Evolutionary conservation across 306 rosid genomes (phyloP).

Genomic region (Sicyos edulis): DNA sequence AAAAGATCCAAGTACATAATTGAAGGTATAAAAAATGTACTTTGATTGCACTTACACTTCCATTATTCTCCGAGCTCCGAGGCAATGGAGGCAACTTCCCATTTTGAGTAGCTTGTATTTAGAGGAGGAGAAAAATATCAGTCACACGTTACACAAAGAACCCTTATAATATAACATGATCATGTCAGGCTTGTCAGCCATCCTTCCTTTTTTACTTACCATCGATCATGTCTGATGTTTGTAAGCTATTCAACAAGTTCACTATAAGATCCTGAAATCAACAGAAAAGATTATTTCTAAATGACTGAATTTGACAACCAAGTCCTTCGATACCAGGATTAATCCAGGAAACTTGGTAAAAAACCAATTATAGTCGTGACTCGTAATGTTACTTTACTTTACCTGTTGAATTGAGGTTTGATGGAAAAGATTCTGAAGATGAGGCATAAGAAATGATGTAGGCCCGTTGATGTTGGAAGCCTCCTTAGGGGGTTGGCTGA

Average conservation of each 20-base stretch:
- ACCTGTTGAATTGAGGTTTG: slow-evolving; percentile 96
- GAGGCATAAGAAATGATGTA: slow-evolving; percentile 67
- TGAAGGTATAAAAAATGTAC: slow-evolving; percentile 1
- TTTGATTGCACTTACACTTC: slow-evolving; percentile 51
- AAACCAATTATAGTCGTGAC: slow-evolving; percentile 22
- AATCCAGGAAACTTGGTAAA: slow-evolving; percentile 14
- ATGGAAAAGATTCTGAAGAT: slow-evolving; percentile 83
- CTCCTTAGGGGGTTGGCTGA: slow-evolving; percentile 51
- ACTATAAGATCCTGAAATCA: slow-evolving; percentile 71
- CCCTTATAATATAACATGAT: neutral
- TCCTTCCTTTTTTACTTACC: slow-evolving; percentile 53
- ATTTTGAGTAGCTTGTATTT: slow-evolving; percentile 57
- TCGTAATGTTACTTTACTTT: slow-evolving; percentile 20
- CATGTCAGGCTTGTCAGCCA: neutral
- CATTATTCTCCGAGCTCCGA: slow-evolving; percentile 75
- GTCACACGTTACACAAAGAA: neutral
- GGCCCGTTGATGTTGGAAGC: slow-evolving; percentile 46
- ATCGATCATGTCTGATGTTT: slow-evolving; percentile 58
- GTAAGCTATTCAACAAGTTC: slow-evolving; percentile 69
- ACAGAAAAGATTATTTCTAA: slow-evolving; percentile 27
- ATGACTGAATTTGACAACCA: slow-evolving; percentile 16
- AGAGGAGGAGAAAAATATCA: slow-evolving; percentile 34
- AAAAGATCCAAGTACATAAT: slow-evolving; percentile 4
- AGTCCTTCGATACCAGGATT: slow-evolving; percentile 14
- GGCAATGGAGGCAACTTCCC: slow-evolving; percentile 86